phyloP scores from a whole-genome alignment of 257 asterid species.

The Solanum phureja region DNA sequence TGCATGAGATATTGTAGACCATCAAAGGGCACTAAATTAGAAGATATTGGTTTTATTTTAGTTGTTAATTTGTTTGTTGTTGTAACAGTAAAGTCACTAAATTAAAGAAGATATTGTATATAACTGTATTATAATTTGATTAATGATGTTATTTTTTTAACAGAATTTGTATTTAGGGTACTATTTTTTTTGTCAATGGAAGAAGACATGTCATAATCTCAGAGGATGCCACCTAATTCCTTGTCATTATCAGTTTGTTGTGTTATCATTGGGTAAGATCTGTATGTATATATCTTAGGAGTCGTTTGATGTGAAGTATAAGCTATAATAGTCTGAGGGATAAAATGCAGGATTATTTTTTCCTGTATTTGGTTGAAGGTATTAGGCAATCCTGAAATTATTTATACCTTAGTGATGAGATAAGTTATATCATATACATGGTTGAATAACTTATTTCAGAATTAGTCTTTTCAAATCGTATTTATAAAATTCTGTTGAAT shows the following conservation, averaged over 20 bases:
- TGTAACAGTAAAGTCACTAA: neutral
- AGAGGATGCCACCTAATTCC: neutral
- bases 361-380: too few species aligned
- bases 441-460: neutral
- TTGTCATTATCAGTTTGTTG: neutral
- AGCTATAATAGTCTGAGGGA: too few species aligned
- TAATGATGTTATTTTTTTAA: neutral
- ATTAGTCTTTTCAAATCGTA: too few species aligned
- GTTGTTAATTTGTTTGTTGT: neutral
- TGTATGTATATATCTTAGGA: neutral
- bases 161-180: neutral
- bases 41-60: too few species aligned
- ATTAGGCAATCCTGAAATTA: too few species aligned
- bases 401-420: too few species aligned
- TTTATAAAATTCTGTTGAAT: neutral
- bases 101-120: neutral
- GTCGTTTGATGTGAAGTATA: too few species aligned
- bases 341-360: too few species aligned
- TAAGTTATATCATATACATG: too few species aligned
- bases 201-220: neutral
- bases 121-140: neutral
- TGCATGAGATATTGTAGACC: neutral
- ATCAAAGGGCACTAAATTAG: neutral
- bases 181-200: neutral
- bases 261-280: neutral